Base-by-base conservation (phyloP, 495 filamentous ascomycete species). In the Clavariopsis aquatica region DNA sequence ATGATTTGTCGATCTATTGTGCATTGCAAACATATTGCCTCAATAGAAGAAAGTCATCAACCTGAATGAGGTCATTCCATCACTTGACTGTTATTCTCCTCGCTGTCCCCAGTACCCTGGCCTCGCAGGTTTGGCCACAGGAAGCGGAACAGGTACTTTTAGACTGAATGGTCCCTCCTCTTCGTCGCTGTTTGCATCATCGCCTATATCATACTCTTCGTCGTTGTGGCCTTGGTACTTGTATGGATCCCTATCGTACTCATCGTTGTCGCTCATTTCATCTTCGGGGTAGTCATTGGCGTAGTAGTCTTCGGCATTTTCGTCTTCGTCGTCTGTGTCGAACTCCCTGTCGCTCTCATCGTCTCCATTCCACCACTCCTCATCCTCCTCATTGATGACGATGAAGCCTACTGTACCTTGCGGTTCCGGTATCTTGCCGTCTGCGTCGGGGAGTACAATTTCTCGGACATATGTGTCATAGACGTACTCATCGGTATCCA, bases 241-340 rank as follows among this genome's bases (percentile, higher is more conserved):
- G 57, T 85, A 83, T 23, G 81, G 72, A 17, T 77, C 75, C 45
- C 78, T 73, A 52, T 80, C 82, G 28, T 76, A 76, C 59, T 88
- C 84, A 55, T 87, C 85, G 24, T 83, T 81, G 23, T 77, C 80
- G 12, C 78, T 81, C 6, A 86, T 68, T 56, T 89, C 86, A 52
- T 89, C 85, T 53, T 89, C 86, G 0, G 86, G 86, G 64, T 89
- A 89, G 61, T 89, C 86, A 61, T 86, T 86, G 56, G 80, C 84
- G 51, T 86, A 85, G 69, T 82, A 85, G 64, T 85, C 82, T 67
- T 89, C 86, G 17, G 85, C 85, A 84, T 71, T 64, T 43, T 57
- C 59, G 28, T 67, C 65, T 13, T 67, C 64, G n/a, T 73, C 59
- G 51, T 74, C 54, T 43, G 62, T 68, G 23, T 65, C 56, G 27